Percentiles rank a stretch among this genome's conserved stretches.
phyloP scores from a whole-genome alignment of 495 filamentous ascomycete species.

The Xeromyces bisporus region DNA sequence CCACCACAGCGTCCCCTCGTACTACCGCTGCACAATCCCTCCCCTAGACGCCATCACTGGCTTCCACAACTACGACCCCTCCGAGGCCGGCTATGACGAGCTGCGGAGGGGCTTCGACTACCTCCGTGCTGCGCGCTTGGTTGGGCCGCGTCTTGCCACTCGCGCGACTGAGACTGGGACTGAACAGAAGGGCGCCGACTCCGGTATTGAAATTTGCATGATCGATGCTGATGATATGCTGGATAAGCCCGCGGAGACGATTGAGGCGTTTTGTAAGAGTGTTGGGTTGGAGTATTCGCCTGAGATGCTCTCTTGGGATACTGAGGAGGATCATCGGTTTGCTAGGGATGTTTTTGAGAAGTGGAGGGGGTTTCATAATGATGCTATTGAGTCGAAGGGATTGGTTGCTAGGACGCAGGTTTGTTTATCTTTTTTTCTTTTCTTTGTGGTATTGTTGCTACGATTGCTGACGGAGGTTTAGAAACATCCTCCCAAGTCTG shows the following conservation, averaged over 20 bases:
- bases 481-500: constrained; percentile 41
- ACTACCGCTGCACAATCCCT: constrained; percentile 90
- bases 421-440: too few relatives aligned
- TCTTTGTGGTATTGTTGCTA: too few relatives aligned
- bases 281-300: constrained; percentile 55
- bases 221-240: constrained; percentile 91
- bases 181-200: constrained; percentile 12
- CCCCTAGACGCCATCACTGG: constrained; percentile 66
- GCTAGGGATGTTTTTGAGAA: constrained; percentile 71
- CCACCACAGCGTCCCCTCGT: constrained; percentile 68
- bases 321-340: constrained; percentile 42
- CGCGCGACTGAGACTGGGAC: constrained; percentile 15
- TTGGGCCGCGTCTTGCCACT: constrained; percentile 45
- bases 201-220: constrained; percentile 54
- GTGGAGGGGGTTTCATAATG: constrained; percentile 92
- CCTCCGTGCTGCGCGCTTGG: constrained; percentile 38
- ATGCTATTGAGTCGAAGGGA: constrained; percentile 64
- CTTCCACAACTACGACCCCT: constrained; percentile 69
- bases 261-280: constrained; percentile 60
- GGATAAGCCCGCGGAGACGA: constrained; percentile 54
- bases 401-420: constrained; percentile 58
- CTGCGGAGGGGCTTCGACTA: constrained; percentile 75
- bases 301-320: constrained; percentile 71
- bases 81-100: constrained; percentile 81
- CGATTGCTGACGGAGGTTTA: too few relatives aligned